Evolutionary conservation across 371 early-diverging fungal genomes (phyloP), one percentile per base, ranked within the genome.

Genomic region (Mucor indicus): DNA sequence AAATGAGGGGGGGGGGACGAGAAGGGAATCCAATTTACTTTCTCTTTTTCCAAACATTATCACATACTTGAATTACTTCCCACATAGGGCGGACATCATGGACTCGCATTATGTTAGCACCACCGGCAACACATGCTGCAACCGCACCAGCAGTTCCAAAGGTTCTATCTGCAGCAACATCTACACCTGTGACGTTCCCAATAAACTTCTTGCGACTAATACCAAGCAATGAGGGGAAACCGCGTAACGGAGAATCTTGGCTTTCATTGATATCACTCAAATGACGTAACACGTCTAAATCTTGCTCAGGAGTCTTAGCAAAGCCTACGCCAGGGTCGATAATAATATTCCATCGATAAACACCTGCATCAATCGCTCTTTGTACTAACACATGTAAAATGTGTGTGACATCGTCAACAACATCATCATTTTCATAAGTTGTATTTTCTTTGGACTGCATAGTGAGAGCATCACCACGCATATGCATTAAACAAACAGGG

Each of bases 311-410:
- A 2, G 86, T 85, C 76, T 98, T 98, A 20, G 98, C 94, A 68
- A 98, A 98, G 0, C 98, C 98, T 39, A 98, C 74, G 12, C 98
- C 98, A 2, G 98, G 98, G 58, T 98, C 98, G 7, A 95, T 62
- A 51, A 95, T 89, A 27, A 98, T 89, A 63, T 96, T 96, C 96
- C 97, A 98, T 10, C 96, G 83, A 43, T 79, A 80, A 0, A 98
- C 84, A 44, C 98, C 98, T 2, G 80, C 77, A 8, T 65, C 62
- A 20, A 94, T 69, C 0, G 93, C 93, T 8, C 63, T 66, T 41
- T 82, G 59, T 6, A 96, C 84, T 8, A 80, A 64, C 17, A 60
- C 60, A n/a, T 76, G 65, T 13, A 97, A 73, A 43, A 85, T 90
- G 9, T 56, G 54, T 23, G 80, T 72, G n/a, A 96, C 83, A 44